Conservation (phyloP, 2,329 filamentous ascomycete genomes). For the Hysterium pulicare region DNA sequence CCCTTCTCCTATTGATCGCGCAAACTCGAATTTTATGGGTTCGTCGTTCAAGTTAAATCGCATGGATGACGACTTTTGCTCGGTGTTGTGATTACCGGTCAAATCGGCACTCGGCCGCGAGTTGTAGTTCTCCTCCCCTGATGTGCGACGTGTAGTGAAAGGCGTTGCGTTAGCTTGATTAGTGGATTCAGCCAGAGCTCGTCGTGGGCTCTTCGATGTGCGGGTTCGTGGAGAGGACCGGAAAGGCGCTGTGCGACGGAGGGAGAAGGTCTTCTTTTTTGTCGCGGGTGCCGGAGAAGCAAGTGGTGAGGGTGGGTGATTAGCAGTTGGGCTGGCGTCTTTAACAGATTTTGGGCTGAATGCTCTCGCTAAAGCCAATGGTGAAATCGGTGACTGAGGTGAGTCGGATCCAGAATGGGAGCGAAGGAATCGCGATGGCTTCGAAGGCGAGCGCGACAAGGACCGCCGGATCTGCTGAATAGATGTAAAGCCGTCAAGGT, state of each 20-base stretch:
- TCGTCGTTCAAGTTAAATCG: conserved; percentile 40
- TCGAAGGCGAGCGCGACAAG: conserved; percentile 89
- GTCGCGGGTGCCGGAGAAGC: conserved; percentile 55
- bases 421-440: conserved; percentile 66
- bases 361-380: conserved; percentile 43
- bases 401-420: conserved; percentile 40
- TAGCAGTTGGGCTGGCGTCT: conserved; percentile 48
- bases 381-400: conserved; percentile 41
- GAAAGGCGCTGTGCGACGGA: conserved; percentile 48
- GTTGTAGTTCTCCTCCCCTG: conserved; percentile 47
- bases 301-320: conserved; percentile 57
- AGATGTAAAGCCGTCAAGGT: conserved; percentile 76
- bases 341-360: conserved; percentile 42
- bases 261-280: conserved; percentile 56
- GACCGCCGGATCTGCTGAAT: conserved; percentile 83
- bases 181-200: conserved; percentile 66
- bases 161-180: conserved; percentile 69
- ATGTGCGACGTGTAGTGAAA: conserved; percentile 46
- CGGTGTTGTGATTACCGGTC: conserved; percentile 38
- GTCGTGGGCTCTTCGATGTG: conserved; percentile 74
- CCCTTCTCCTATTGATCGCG: conserved; percentile 46
- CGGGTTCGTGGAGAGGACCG: conserved; percentile 62
- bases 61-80: conserved; percentile 27
- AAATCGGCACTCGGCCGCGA: conserved; percentile 26
- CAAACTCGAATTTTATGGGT: conserved; percentile 48